Base-by-base conservation (phyloP, 371 early-diverging fungal species). In the Mucor ambiguus region DNA sequence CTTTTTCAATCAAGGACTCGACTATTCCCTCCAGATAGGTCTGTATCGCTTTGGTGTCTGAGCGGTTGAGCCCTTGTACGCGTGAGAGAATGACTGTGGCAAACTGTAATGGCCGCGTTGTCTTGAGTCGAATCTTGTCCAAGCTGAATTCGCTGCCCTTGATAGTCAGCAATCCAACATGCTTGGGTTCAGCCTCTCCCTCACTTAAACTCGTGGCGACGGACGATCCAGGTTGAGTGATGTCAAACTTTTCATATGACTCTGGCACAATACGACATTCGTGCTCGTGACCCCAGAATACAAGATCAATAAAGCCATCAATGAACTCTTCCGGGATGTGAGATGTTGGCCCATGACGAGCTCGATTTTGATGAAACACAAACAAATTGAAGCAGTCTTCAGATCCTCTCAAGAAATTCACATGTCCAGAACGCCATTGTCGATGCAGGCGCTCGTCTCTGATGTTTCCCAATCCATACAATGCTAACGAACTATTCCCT, bases 261-360 rank as follows among this genome's bases (percentile, higher is more conserved):
- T 87, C 84, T 0, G 95, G 94, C 32, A 91, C 90, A 29, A 96
- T 92, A 33, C 85, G 75, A 66, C 97, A 98, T 70, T 99, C 96
- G 82, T 99, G 99, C 80, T 99, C 99, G 79, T 99, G 99, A 4
- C 99, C 99, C 97, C 98, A 99, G 1, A 99, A 66, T 6, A 99
- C 88, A 22, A 99, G 72, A 72, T 99, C 87, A 61, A 99, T 74
- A 70, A 93, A 95, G 18, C 81, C 79, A 49, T 91, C 91, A 14
- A 99, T 68, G 68, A 94, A 94, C 10, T 87, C 82, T 75, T 95
- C 96, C 0, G 99, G 98, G 24, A 99, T 91, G 77, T 95, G 95
- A 68, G 88, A 91, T 46, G 90, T 95, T 6, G 89, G 85, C 0
- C 93, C 92, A 68, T 95, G 95, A 46, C 87, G 79, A 0, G 89